Percentiles rank a stretch among this genome's conserved stretches.
phyloP scores from a whole-genome alignment of 2,329 filamentous ascomycete species.

The Exophiala calicioides region DNA sequence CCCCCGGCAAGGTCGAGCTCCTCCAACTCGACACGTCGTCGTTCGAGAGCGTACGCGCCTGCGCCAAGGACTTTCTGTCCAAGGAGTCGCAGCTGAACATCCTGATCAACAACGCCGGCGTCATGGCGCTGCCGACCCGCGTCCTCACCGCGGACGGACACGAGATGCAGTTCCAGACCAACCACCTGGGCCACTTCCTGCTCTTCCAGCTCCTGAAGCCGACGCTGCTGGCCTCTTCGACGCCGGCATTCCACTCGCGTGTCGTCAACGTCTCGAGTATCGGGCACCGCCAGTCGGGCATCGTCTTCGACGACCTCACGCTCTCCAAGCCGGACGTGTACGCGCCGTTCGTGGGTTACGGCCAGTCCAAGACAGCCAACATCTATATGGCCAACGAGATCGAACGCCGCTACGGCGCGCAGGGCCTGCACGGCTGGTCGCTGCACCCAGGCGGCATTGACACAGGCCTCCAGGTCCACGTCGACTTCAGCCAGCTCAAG shows the following conservation, averaged over 20 bases:
- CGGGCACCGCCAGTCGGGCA: constrained; percentile 42
- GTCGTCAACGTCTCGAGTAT: constrained; percentile 49
- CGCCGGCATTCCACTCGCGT: constrained; percentile 44
- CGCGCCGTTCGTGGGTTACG: constrained; percentile 44
- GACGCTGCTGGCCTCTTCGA: constrained; percentile 43
- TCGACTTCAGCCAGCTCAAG: constrained; percentile 25
- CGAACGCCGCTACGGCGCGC: constrained; percentile 48
- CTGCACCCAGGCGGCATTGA: constrained; percentile 52
- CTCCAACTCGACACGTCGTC: constrained; percentile 39
- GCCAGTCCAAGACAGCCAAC: constrained; percentile 53
- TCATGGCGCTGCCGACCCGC: constrained; percentile 45
- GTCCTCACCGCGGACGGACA: constrained; percentile 47
- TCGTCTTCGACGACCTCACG: constrained; percentile 44
- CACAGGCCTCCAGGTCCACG: constrained; percentile 32
- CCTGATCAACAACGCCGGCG: constrained; percentile 49
- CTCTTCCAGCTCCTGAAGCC: constrained; percentile 54
- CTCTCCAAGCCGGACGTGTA: constrained; percentile 39
- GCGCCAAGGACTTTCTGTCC: constrained; percentile 33
- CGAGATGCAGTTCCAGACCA: constrained; percentile 56
- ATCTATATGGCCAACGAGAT: constrained; percentile 54
- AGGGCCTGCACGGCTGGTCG: constrained; percentile 46
- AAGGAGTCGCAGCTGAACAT: constrained; percentile 37
- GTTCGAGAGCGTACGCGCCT: constrained; percentile 36
- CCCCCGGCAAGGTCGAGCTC: constrained; percentile 34
- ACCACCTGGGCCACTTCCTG: constrained; percentile 58